Conservation (phyloP, 371 early-diverging fungal genomes). For the Mortierella sp. region DNA sequence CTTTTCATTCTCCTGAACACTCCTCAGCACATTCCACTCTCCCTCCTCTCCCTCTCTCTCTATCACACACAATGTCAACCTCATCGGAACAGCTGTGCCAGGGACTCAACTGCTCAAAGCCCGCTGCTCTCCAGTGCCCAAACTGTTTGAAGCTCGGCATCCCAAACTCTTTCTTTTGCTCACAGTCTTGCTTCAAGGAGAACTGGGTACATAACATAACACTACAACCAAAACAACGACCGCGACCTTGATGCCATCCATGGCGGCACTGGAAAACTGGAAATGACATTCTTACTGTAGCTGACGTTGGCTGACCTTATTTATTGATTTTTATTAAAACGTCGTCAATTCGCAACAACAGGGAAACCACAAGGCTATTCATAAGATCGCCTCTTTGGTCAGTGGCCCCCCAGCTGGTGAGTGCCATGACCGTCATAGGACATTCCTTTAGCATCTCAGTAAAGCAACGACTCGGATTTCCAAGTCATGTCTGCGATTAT, state of each 20-base stretch:
- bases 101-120: slow-evolving; percentile 75
- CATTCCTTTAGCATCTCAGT: too few relatives aligned
- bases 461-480: too few relatives aligned
- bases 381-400: slow-evolving; percentile 58
- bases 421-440: too few relatives aligned
- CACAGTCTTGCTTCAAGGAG: slow-evolving; percentile 90
- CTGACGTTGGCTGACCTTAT: too few relatives aligned
- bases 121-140: slow-evolving; percentile 88
- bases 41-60: too few relatives aligned
- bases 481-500: too few relatives aligned
- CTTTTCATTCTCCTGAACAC: too few relatives aligned
- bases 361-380: slow-evolving; percentile 70
- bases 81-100: slow-evolving; percentile 61
- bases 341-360: slow-evolving; percentile 15
- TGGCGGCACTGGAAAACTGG: background rate
- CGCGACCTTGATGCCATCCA: too few relatives aligned
- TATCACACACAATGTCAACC: too few relatives aligned
- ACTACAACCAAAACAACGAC: too few relatives aligned
- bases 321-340: background rate
- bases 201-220: slow-evolving; percentile 71
- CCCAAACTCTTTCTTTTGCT: slow-evolving; percentile 82
- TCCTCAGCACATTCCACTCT: too few relatives aligned
- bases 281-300: too few relatives aligned
- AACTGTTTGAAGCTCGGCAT: slow-evolving; percentile 86
- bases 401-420: slow-evolving; percentile 41